Percentiles rank a stretch among this genome's conserved stretches.
These are phyloP conservation scores for Geum urbanum DNA, from an alignment of 306 rosid species.

Conservation along the genomic window DNA sequence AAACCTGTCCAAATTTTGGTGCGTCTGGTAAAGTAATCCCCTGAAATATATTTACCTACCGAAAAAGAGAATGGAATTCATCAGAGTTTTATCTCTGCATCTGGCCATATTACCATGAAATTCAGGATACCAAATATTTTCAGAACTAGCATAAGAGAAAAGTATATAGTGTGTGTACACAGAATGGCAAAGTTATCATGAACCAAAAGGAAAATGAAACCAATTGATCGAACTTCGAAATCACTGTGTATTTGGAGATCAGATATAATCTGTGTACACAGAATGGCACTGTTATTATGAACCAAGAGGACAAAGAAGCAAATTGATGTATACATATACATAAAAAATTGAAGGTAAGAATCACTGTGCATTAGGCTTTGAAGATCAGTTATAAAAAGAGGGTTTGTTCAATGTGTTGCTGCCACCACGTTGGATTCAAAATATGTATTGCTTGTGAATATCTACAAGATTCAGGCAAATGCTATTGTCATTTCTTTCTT, in stretches of 20 bases:
- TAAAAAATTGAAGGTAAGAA: background rate
- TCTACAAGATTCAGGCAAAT: background rate
- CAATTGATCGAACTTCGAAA: background rate
- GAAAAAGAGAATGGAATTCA: conserved; percentile 25
- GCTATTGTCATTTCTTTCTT: background rate
- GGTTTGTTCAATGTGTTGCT: no score
- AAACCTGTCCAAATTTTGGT: conserved; percentile 81
- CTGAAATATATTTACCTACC: conserved; percentile 70
- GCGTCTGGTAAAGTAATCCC: conserved; percentile 84
- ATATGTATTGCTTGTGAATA: background rate
- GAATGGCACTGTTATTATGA: background rate
- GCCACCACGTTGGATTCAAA: no score
- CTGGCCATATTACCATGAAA: background rate
- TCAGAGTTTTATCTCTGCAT: background rate
- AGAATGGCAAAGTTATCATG: background rate
- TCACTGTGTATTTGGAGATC: background rate
- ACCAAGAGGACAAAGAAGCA: background rate
- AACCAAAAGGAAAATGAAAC: background rate
- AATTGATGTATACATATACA: background rate
- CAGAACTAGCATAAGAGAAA: background rate
- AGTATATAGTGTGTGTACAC: background rate
- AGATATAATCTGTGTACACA: background rate
- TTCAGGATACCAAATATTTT: background rate
- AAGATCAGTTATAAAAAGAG: background rate
- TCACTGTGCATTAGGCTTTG: background rate